Evolutionary conservation across 495 filamentous ascomycete genomes (phyloP).

Genomic region (Ascodesmis nigricans): DNA sequence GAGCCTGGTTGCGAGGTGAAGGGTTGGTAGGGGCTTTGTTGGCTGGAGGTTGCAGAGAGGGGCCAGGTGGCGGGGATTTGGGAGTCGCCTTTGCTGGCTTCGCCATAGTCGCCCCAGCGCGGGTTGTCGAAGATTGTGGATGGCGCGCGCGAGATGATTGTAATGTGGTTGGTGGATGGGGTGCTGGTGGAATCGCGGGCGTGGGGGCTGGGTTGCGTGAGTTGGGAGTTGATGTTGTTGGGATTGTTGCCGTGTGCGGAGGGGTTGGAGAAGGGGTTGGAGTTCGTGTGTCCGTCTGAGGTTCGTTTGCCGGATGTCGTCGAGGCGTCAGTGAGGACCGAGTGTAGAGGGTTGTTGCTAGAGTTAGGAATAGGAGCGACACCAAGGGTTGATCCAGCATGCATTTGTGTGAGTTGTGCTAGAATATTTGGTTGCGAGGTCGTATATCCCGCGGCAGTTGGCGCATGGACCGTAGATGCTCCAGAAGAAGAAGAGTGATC

Average conservation of each 20-base stretch:
- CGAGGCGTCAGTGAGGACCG: conserved; percentile 16
- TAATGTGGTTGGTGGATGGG: conserved; percentile 1
- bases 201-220: no score
- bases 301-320: conserved; percentile 16
- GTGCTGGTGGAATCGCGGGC: no score
- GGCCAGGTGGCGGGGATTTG: conserved; percentile 19
- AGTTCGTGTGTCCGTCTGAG: conserved; percentile 13
- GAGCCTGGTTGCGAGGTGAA: neutral
- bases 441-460: no score
- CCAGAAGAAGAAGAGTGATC: no score
- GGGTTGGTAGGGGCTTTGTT: neutral
- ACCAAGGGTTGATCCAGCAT: conserved; percentile 13
- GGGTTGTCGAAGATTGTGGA: neutral
- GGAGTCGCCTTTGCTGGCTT: conserved; percentile 9
- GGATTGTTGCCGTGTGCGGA: conserved; percentile 15
- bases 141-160: neutral
- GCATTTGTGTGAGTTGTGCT: no score
- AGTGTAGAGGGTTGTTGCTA: no score
- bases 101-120: conserved; percentile 8
- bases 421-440: no score
- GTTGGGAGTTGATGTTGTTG: conserved; percentile 9
- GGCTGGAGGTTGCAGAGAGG: neutral
- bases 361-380: conserved; percentile 9
- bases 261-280: conserved; percentile 11
- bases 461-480: no score